Conservation (phyloP, 768 basidiomycete species). For the Phaeotremella fagi region DNA sequence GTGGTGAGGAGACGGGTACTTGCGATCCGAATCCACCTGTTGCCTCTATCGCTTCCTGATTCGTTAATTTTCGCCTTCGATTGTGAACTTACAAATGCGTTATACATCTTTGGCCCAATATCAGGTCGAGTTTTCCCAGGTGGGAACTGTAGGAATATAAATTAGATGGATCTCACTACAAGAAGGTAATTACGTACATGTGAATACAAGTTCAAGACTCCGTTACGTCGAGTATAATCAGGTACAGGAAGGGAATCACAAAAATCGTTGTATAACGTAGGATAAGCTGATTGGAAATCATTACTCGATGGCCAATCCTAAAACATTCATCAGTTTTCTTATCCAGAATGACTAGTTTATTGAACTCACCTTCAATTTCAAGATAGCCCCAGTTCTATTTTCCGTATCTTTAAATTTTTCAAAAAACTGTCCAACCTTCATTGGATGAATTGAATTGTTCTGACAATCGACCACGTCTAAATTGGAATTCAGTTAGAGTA, state of each 20-base stretch:
- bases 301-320: slow-evolving; percentile 89
- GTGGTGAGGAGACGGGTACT: neutral
- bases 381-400: slow-evolving; percentile 51
- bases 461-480: slow-evolving; percentile 80
- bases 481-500: slow-evolving; percentile 57
- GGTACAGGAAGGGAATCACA: slow-evolving; percentile 76
- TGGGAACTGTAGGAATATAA: slow-evolving; percentile 16
- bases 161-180: neutral
- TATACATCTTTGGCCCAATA: slow-evolving; percentile 88
- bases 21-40: slow-evolving; percentile 18
- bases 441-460: slow-evolving; percentile 59
- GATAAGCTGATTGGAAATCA: slow-evolving; percentile 78
- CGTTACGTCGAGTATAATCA: slow-evolving; percentile 84
- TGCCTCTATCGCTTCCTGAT: slow-evolving; percentile 12
- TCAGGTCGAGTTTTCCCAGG: slow-evolving; percentile 28
- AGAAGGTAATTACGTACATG: slow-evolving; percentile 62
- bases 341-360: neutral
- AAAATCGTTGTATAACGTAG: slow-evolving; percentile 82
- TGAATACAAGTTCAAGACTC: slow-evolving; percentile 78
- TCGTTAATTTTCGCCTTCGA: neutral
- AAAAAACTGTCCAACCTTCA: slow-evolving; percentile 76
- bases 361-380: slow-evolving; percentile 68
- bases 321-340: neutral
- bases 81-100: slow-evolving; percentile 57
- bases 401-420: slow-evolving; percentile 64